Evolutionary conservation across 2,329 filamentous ascomycete genomes (phyloP).

Genomic region (Alternaria sp.): DNA sequence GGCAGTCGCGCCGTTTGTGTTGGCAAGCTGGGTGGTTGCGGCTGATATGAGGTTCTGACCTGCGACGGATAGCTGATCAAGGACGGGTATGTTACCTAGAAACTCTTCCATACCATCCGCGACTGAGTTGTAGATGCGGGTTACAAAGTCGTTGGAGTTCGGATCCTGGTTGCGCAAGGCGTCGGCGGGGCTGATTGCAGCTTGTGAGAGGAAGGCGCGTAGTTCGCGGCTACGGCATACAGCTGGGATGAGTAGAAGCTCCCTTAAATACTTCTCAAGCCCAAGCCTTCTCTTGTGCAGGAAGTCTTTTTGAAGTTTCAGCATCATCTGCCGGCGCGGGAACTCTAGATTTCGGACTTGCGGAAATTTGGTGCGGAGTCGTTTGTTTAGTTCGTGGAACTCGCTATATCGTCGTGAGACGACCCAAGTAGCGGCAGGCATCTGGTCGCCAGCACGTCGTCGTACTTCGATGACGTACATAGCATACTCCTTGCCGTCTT

Average conservation of each 20-base stretch:
- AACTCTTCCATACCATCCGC: slow-evolving; percentile 99
- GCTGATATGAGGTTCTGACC: slow-evolving; percentile 89
- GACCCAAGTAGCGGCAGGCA: slow-evolving; percentile 94
- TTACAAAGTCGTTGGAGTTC: slow-evolving; percentile 79
- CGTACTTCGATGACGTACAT: slow-evolving; percentile 93
- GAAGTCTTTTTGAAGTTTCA: slow-evolving; percentile 97
- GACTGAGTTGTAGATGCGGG: slow-evolving; percentile 93
- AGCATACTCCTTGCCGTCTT: slow-evolving; percentile 91
- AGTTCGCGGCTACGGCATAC: slow-evolving; percentile 94
- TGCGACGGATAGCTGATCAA: slow-evolving; percentile 91
- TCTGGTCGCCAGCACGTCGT: slow-evolving; percentile 88
- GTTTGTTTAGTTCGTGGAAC: slow-evolving; percentile 94
- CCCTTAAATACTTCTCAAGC: slow-evolving; percentile 80
- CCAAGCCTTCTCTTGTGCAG: slow-evolving; percentile 84
- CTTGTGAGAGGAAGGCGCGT: slow-evolving; percentile 86
- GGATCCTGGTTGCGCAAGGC: slow-evolving; percentile 66
- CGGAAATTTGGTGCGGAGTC: slow-evolving; percentile 81
- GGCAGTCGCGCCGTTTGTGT: slow-evolving; percentile 31
- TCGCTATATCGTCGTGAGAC: slow-evolving; percentile 95
- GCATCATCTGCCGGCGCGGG: slow-evolving; percentile 86
- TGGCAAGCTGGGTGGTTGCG: slow-evolving; percentile 61
- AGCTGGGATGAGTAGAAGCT: slow-evolving; percentile 84
- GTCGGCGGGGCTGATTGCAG: slow-evolving; percentile 75
- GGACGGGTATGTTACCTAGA: slow-evolving; percentile 89
- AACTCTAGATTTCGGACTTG: slow-evolving; percentile 91